A percentile compares a stretch with the other conserved stretches of the same genome.
phyloP scores from a whole-genome alignment of 2,329 filamentous ascomycete genomes.

The Arthroderma sp. region DNA sequence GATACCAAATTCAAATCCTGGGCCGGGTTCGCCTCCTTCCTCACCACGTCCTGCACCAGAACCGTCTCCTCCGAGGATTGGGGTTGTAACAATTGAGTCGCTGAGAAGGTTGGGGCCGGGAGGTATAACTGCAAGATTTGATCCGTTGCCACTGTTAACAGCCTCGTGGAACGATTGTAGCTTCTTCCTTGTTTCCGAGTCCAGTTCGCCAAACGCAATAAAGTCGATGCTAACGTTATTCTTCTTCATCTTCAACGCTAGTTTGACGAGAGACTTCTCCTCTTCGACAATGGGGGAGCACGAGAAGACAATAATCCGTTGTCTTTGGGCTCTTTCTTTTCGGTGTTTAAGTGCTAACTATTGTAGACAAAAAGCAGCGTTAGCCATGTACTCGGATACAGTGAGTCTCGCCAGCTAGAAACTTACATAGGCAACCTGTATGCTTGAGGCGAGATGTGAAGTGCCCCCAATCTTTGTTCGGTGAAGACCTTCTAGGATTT shows the following conservation, averaged over 20 bases:
- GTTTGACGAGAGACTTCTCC: conserved; percentile 73
- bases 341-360: conserved; percentile 94
- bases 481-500: conserved; percentile 84
- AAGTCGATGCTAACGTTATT: conserved; percentile 89
- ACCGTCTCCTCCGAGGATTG: conserved; percentile 77
- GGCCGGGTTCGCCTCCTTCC: conserved; percentile 43
- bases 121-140: conserved; percentile 78
- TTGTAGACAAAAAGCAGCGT: conserved; percentile 2
- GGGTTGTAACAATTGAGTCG: conserved; percentile 78
- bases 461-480: conserved; percentile 87
- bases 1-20: conserved; percentile 73
- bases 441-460: conserved; percentile 78
- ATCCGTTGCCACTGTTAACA: conserved; percentile 83
- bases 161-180: conserved; percentile 86
- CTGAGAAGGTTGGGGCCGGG: conserved; percentile 86
- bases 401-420: background rate
- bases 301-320: conserved; percentile 93
- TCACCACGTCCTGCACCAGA: conserved; percentile 41
- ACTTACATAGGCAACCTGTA: conserved; percentile 86
- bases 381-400: background rate
- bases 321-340: conserved; percentile 92
- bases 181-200: conserved; percentile 79
- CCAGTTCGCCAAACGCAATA: conserved; percentile 84
- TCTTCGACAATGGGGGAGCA: conserved; percentile 86
- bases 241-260: conserved; percentile 99